These are phyloP conservation scores for Withania somnifera DNA, from an alignment of 305 asterid species.

Conservation along the genomic window DNA sequence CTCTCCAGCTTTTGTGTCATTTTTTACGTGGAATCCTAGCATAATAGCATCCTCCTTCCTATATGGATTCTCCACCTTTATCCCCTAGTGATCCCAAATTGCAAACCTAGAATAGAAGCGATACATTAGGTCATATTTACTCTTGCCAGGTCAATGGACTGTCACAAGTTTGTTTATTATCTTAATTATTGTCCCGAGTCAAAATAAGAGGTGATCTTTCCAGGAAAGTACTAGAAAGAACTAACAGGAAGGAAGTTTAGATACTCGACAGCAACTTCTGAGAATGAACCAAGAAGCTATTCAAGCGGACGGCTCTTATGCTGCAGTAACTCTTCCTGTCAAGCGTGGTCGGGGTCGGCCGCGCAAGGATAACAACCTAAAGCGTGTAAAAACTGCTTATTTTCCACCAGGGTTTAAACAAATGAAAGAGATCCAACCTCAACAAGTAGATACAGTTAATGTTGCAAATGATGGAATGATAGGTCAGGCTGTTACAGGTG, in stretches of 20 bases:
- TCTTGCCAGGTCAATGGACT: neutral
- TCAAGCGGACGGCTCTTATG: constrained; percentile 46
- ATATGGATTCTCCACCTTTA: neutral
- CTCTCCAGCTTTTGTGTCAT: neutral
- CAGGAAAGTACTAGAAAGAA: neutral
- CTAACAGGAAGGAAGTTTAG: neutral
- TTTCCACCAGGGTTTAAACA: constrained; percentile 41
- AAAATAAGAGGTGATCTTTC: neutral
- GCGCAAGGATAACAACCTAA: constrained; percentile 53
- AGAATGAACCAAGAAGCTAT: constrained; percentile 42
- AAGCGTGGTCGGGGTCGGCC: constrained; percentile 86
- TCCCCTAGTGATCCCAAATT: neutral
- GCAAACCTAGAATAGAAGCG: neutral
- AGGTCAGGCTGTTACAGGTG: constrained; percentile 75
- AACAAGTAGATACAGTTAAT: constrained; percentile 12
- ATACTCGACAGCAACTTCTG: neutral
- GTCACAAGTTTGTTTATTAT: neutral
- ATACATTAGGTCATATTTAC: neutral
- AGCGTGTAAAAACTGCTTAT: constrained; percentile 16
- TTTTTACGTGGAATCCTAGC: neutral
- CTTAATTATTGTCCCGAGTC: neutral
- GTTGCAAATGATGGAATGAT: constrained; percentile 28
- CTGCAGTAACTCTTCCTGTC: constrained; percentile 27
- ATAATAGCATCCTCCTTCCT: neutral
- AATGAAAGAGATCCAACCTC: constrained; percentile 21